These are phyloP conservation scores for Sporothrix pallida DNA, from an alignment of 2,329 filamentous ascomycete species.

Conservation along the genomic window DNA sequence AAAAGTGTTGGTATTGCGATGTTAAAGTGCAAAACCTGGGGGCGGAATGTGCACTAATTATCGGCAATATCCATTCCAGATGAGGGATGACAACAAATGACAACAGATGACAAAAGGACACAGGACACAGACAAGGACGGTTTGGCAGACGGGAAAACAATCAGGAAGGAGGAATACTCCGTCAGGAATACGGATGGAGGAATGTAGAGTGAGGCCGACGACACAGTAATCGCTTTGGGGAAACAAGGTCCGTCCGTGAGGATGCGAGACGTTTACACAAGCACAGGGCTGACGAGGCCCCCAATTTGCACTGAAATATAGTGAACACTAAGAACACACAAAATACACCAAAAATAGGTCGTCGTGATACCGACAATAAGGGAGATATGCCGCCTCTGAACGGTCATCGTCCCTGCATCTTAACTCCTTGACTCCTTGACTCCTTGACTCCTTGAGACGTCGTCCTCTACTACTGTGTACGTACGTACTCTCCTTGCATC, in stretches of 20 bases:
- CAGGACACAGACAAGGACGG: background rate
- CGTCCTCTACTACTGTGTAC: no score
- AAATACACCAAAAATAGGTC: slow-evolving; percentile 9
- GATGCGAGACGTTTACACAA: background rate
- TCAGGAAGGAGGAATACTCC: background rate
- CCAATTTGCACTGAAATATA: background rate
- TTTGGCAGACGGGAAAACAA: background rate
- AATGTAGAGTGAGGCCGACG: background rate
- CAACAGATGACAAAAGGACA: background rate
- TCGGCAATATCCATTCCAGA: background rate
- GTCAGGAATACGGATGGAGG: background rate
- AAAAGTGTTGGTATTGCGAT: background rate
- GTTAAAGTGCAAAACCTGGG: background rate
- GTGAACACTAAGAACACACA: background rate
- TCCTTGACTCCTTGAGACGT: background rate
- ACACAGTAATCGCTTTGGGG: background rate
- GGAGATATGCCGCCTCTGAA: background rate
- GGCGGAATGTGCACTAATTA: slow-evolving; percentile 9
- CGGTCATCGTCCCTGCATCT: background rate
- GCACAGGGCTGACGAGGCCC: slow-evolving; percentile 18
- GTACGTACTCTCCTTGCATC: background rate
- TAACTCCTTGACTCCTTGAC: background rate
- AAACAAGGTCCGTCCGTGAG: slow-evolving; percentile 11
- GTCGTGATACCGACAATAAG: background rate
- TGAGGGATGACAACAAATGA: background rate